Percentiles rank a stretch among this genome's conserved stretches.
phyloP scores from a whole-genome alignment of 2,329 filamentous ascomycete species.

The Colletotrichum sp. region DNA sequence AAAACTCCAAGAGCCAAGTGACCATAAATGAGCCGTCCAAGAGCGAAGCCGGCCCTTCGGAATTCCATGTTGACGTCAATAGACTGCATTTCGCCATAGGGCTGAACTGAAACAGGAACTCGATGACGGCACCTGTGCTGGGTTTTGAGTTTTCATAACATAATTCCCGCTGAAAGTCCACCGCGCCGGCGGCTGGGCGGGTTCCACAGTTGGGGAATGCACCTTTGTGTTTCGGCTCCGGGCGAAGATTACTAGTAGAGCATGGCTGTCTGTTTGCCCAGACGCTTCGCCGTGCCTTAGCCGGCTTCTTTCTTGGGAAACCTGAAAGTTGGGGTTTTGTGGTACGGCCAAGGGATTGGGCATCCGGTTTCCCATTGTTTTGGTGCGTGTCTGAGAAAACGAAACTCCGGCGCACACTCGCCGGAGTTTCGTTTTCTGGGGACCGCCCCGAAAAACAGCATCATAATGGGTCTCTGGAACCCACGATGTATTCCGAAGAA shows the following conservation, averaged over 20 bases:
- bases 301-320: not conserved
- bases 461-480: not conserved
- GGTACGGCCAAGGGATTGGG: not conserved
- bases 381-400: not conserved
- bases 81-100: not conserved
- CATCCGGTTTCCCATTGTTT: not conserved
- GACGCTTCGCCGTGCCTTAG: not conserved
- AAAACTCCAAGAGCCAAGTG: not conserved
- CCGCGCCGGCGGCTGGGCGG: constrained; percentile 5
- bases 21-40: not conserved
- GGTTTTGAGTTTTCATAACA: constrained; percentile 20
- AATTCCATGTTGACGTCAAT: constrained; percentile 14
- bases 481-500: not conserved
- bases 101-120: not conserved
- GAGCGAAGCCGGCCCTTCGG: not conserved
- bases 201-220: not conserved
- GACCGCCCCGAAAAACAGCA: not conserved
- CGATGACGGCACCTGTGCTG: constrained; percentile 6
- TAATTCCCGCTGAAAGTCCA: constrained; percentile 9
- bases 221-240: not conserved
- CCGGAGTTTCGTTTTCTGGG: too few relatives aligned
- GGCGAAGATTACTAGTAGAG: not conserved
- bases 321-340: not conserved
- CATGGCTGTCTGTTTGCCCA: not conserved
- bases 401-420: too few relatives aligned